Conservation (phyloP, 73 alveolate species). For the Paramecium caudatum region DNA sequence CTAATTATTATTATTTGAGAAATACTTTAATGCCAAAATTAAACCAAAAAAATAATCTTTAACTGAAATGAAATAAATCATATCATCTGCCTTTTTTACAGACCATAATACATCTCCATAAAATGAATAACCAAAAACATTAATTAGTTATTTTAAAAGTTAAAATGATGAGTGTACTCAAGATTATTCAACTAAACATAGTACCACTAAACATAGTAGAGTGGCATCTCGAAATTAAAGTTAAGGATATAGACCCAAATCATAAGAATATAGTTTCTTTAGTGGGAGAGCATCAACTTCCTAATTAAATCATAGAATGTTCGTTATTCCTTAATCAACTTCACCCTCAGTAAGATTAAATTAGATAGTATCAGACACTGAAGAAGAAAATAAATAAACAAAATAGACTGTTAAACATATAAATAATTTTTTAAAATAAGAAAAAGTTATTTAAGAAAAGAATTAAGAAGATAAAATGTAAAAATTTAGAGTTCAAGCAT, state of each 20-base stretch:
- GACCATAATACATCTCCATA: not conserved
- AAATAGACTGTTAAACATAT: conserved; percentile 2
- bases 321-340: not conserved
- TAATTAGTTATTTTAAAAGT: conserved; percentile 18
- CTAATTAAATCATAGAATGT: conserved; percentile 8
- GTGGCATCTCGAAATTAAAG: conserved; percentile 66
- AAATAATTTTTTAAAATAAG: not conserved
- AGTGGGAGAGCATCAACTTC: conserved; percentile 60
- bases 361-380: not conserved
- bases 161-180: conserved; percentile 26
- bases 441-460: conserved; percentile 5
- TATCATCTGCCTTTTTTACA: conserved; percentile 36
- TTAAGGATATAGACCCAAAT: conserved; percentile 5
- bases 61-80: conserved; percentile 39
- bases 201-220: conserved; percentile 54
- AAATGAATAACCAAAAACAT: conserved; percentile 13
- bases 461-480: conserved; percentile 15
- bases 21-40: not conserved
- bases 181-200: conserved; percentile 36
- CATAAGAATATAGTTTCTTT: conserved; percentile 34
- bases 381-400: not conserved
- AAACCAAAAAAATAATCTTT: conserved; percentile 18
- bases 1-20: conserved; percentile 10
- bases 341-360: conserved; percentile 5
- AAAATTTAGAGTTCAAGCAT: conserved; percentile 34